Evolutionary conservation across 2,329 filamentous ascomycete genomes (phyloP), one percentile per base, ranked within the genome.

Genomic region (Lasiodiplodia sp.): DNA sequence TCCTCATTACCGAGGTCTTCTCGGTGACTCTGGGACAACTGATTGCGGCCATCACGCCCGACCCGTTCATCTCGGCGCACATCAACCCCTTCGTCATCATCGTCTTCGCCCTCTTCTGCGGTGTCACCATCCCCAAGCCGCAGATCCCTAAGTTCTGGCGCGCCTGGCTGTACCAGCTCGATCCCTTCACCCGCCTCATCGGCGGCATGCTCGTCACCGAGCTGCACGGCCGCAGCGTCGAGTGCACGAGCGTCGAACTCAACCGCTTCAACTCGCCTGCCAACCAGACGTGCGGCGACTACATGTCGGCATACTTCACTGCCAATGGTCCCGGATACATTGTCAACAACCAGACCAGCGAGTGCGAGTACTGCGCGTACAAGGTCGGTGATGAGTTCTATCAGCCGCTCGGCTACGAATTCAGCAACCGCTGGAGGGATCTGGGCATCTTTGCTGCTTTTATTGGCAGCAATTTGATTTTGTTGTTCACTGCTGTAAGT

Each of bases 51-150:
- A 81, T 95, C 68, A 96, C 93, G 0, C 92, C 94, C 0, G 90
- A 87, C 28, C 88, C 92, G 2, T 93, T 93, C 80, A 92, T 96
- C 73, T 90, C 92, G 0, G 89, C 91, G 16, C 88, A 95, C 72
- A 86, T 93, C 72, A 94, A 96, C 73, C 93, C 94, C 0, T 92
- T 94, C 77, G 83, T 96, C 77, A 90, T 94, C 79, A 92, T 96
- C 77, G 89, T 91, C 69, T 95, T 96, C 75, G 87, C 91, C 1
- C 86, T 96, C 28, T 96, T 97, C 87, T 96, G 92, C 75, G 93
- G 93, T 79, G 93, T 97, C 70, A 91, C 92, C 0, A 92, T 96
- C 63, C 91, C 93, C 0, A 87, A 90, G 52, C 87, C 90, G 0
- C 89, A 92, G 78, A 96, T 96, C 81, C 91, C 92, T 1, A 83